These are phyloP conservation scores for Plasmodium vinckei DNA, from an alignment of 169 alveolate species.

Conservation along the genomic window DNA sequence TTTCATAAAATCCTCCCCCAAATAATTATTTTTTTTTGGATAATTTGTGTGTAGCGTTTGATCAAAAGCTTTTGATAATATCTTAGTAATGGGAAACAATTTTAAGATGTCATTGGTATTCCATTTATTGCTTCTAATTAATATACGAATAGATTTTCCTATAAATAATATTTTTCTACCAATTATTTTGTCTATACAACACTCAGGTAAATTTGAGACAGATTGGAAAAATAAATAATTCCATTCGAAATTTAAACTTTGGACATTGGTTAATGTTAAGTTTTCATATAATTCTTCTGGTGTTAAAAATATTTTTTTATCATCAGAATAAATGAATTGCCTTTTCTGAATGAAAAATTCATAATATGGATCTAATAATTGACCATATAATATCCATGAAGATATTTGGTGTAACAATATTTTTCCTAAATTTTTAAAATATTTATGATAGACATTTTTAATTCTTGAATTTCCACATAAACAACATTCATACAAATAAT, in stretches of 20 bases:
- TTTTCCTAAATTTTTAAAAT: conserved; percentile 67
- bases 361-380: conserved; percentile 78
- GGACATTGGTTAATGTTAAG: conserved; percentile 71
- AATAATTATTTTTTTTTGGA: not conserved
- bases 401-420: conserved; percentile 74
- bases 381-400: conserved; percentile 83
- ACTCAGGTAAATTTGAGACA: conserved; percentile 63
- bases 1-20: not conserved
- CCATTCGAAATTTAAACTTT: conserved; percentile 83
- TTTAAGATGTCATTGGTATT: conserved; percentile 60
- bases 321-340: conserved; percentile 75
- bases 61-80: conserved; percentile 75
- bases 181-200: conserved; percentile 62
- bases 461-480: conserved; percentile 68
- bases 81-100: conserved; percentile 65
- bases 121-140: conserved; percentile 77
- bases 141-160: conserved; percentile 83
- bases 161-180: conserved; percentile 79
- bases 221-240: conserved; percentile 78
- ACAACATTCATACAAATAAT: conserved; percentile 65
- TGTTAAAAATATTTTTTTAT: conserved; percentile 37
- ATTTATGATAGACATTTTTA: conserved; percentile 51
- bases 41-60: conserved; percentile 3
- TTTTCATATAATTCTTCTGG: conserved; percentile 78
- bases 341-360: conserved; percentile 81